Percentiles rank a stretch among this genome's conserved stretches.
These are phyloP conservation scores for Filobasidium uniguttulatum DNA, from an alignment of 1,284 basidiomycete genomes.

Conservation along the genomic window DNA sequence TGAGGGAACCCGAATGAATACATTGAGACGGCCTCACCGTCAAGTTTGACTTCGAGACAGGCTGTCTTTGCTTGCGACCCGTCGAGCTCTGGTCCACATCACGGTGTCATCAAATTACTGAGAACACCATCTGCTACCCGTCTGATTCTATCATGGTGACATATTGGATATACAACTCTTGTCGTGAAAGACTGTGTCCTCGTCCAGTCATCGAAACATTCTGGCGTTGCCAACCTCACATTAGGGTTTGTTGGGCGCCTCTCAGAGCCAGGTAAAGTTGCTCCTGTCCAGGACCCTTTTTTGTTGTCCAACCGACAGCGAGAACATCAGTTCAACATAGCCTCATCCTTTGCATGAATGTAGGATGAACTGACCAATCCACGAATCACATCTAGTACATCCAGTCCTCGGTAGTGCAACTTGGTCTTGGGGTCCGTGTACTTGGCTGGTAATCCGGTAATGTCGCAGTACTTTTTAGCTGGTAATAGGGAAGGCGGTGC, in stretches of 20 bases:
- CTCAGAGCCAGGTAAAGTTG: slow-evolving; percentile 34
- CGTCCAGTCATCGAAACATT: too few species aligned
- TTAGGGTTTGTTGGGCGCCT: slow-evolving; percentile 32
- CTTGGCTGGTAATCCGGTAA: slow-evolving; percentile 39
- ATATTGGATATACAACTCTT: too few species aligned
- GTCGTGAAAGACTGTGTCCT: too few species aligned
- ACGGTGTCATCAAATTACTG: too few species aligned
- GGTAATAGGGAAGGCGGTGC: slow-evolving; percentile 36
- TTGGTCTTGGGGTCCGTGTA: slow-evolving; percentile 38
- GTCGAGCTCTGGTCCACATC: too few species aligned
- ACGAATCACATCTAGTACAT: slow-evolving; percentile 35
- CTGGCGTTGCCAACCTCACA: slow-evolving; percentile 17
- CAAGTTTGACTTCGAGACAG: too few species aligned
- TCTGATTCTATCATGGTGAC: too few species aligned
- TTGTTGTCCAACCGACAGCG: too few species aligned
- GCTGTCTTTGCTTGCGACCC: too few species aligned
- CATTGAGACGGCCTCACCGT: too few species aligned
- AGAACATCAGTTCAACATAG: not conserved
- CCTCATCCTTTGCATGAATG: not conserved
- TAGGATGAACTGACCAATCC: slow-evolving; percentile 27
- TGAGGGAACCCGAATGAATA: too few species aligned
- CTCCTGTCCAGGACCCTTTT: slow-evolving; percentile 31
- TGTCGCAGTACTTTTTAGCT: slow-evolving; percentile 41
- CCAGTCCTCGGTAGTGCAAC: slow-evolving; percentile 35
- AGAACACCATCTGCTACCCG: too few species aligned